These are phyloP conservation scores for Dendryphion nanum DNA, from an alignment of 2,329 filamentous ascomycete genomes.

Conservation along the genomic window DNA sequence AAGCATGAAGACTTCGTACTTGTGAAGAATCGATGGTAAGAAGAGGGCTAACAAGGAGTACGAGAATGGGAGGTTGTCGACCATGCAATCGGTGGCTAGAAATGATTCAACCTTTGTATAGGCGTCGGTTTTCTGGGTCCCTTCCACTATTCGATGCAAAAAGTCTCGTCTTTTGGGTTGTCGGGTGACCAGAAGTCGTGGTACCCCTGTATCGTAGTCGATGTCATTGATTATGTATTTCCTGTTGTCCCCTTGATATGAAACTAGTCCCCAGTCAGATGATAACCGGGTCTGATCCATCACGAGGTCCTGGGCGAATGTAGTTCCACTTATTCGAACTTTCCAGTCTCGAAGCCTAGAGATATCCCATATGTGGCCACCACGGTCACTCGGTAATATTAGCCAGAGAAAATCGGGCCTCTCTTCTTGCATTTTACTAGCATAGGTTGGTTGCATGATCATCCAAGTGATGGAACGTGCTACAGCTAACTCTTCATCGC, in stretches of 20 bases:
- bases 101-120: constrained; percentile 50
- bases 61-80: constrained; percentile 46
- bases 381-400: constrained; percentile 21
- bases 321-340: constrained; percentile 9
- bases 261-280: constrained; percentile 24
- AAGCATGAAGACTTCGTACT: constrained; percentile 64
- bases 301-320: constrained; percentile 14
- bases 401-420: constrained; percentile 31
- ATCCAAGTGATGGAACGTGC: constrained; percentile 24
- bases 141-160: constrained; percentile 45
- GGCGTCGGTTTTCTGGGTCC: constrained; percentile 13
- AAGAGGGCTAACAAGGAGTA: constrained; percentile 57
- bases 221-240: constrained; percentile 19
- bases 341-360: constrained; percentile 17
- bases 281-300: constrained; percentile 2
- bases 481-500: constrained; percentile 13
- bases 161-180: constrained; percentile 61
- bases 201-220: constrained; percentile 1
- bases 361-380: constrained; percentile 5
- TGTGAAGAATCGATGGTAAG: constrained; percentile 70
- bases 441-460: constrained; percentile 23
- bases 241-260: constrained; percentile 16
- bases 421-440: constrained; percentile 17
- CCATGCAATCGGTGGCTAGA: constrained; percentile 48
- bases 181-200: constrained; percentile 16